These are phyloP conservation scores for Rheum nobile DNA, from an alignment of 148 eudicot species.

Conservation along the genomic window DNA sequence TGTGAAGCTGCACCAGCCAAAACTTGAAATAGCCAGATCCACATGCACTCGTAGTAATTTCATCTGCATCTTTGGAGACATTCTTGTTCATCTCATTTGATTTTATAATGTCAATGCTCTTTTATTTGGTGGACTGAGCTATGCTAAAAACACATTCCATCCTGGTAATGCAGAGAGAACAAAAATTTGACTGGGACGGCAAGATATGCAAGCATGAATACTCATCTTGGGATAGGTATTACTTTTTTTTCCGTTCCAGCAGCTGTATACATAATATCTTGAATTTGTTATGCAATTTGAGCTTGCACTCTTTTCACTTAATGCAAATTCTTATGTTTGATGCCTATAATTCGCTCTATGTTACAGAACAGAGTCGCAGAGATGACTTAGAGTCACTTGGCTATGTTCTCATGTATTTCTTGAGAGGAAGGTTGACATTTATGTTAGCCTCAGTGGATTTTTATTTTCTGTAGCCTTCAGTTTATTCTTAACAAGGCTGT, in stretches of 20 bases:
- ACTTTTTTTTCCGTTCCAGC: not conserved
- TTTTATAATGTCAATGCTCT: not conserved
- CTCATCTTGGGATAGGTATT: slow-evolving; percentile 81
- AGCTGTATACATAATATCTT: not conserved
- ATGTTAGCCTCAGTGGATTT: not conserved
- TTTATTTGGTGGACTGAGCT: not conserved
- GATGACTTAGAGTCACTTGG: slow-evolving; percentile 90
- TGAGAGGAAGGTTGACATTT: slow-evolving; percentile 58
- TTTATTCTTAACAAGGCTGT: slow-evolving; percentile 16
- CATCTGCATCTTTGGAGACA: not conserved
- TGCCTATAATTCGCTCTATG: not conserved
- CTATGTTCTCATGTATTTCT: slow-evolving; percentile 77
- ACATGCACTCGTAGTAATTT: not conserved
- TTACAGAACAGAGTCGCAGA: slow-evolving; percentile 78
- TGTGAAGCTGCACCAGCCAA: not conserved
- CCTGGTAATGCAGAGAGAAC: slow-evolving; percentile 49
- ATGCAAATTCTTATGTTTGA: not conserved
- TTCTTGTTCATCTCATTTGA: not conserved
- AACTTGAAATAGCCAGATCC: not conserved
- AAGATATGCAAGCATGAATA: slow-evolving; percentile 81
- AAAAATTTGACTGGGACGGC: slow-evolving; percentile 88
- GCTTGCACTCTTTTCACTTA: not conserved
- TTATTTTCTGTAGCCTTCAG: not conserved
- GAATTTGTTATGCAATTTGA: not conserved
- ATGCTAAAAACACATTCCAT: not conserved